Evolutionary conservation across 345 rosid species (phyloP), one percentile per base, ranked within the genome.

Genomic region (Dovyalis caffra): DNA sequence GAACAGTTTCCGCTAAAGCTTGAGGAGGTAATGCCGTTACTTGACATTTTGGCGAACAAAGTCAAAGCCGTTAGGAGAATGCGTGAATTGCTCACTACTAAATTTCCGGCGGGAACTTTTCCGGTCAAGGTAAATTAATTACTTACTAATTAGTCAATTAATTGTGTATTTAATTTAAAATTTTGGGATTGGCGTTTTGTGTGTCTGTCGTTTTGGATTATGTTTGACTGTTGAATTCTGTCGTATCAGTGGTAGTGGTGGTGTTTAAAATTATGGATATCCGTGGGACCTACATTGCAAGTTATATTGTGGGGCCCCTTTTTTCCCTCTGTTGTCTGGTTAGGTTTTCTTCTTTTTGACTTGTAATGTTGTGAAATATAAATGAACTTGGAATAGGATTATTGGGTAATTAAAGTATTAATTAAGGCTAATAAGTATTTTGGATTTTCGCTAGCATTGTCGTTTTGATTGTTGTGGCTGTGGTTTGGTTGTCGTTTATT

Each of bases 21-120:
- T 70, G 99, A 95, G 64, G 99, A 96, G 82, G 72, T 95, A 16
- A 79, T 93, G 75, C 99, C 98, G 77, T 81, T 95, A 72, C 97
- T 95, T 0, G 99, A 95, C 74, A 95, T 95, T 76, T 79, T 95
- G 82, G 99, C 98, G 1, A 95, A 76, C 29, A 95, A 95, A 77
- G 97, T 95, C 66, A 95, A 95, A 86, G 99, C 99, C 26, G 97
- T 93, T 26, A 77, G 97, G 61, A 80, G 99, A 72, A 86, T 93
- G 94, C 84, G 98, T 33, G 99, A 95, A 64, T 74, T 95, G 77
- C 88, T 95, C 77, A 95, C 99, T 29, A 91, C 99, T 0, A 95
- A 93, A 76, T 93, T 95, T 83, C 99, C 97, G 85, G 83, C 97
- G 87, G 98, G 97, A 0, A 95, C 97, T 0, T 95, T 95, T 26